Conservation (phyloP, 805 yeast genomes). For the Pichia scutulata region DNA sequence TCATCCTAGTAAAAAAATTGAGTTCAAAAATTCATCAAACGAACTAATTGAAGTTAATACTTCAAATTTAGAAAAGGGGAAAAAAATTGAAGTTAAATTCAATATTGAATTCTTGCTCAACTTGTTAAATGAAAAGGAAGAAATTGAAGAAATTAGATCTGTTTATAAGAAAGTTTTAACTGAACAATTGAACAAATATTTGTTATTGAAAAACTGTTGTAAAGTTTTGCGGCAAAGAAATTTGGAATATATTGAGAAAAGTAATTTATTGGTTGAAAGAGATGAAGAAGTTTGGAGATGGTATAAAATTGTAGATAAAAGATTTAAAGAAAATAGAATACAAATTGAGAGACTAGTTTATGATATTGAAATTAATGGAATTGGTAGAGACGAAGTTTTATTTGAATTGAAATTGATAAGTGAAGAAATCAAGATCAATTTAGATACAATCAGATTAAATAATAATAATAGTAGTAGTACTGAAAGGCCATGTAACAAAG, state of each 20-base stretch:
- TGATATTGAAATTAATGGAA: neutral
- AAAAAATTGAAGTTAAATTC: neutral
- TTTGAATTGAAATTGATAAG: neutral
- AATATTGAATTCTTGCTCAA: neutral
- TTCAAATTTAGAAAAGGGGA: neutral
- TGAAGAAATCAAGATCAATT: neutral
- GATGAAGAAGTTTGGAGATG: neutral
- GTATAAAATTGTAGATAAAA: neutral
- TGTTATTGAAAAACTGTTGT: neutral
- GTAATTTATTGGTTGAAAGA: neutral
- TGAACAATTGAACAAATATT: neutral
- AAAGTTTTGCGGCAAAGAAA: neutral
- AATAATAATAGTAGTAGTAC: neutral
- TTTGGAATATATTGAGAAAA: neutral
- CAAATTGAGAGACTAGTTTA: neutral
- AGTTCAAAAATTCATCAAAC: neutral
- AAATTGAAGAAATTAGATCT: neutral
- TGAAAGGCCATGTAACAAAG: neutral
- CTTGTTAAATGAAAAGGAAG: neutral
- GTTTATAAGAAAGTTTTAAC: neutral
- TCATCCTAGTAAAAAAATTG: neutral
- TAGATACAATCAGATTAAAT: neutral
- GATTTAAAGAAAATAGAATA: neutral
- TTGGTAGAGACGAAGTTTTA: neutral
- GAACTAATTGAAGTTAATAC: neutral